Evolutionary conservation across 495 filamentous ascomycete species (phyloP).

Genomic region (Neurospora sp.): DNA sequence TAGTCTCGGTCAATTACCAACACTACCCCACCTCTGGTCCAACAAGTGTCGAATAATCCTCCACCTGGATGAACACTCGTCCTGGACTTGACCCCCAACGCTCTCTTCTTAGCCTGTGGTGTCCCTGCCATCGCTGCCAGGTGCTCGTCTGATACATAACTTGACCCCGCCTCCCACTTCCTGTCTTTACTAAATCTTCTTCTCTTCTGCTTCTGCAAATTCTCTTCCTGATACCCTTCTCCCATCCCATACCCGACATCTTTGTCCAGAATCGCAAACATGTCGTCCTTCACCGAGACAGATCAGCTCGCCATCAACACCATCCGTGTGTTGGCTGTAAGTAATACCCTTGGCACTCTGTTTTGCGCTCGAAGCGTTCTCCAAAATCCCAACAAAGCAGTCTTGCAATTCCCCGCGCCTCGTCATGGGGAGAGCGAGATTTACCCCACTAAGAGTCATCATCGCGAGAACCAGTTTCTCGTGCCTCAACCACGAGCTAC

Average conservation of each 20-base stretch:
- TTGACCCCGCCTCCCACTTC: conserved; percentile 20
- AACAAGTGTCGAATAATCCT: neutral
- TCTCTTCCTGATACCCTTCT: conserved; percentile 20
- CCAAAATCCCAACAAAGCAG: conserved; percentile 37
- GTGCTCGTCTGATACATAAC: conserved; percentile 10
- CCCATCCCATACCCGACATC: conserved; percentile 8
- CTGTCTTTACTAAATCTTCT: conserved; percentile 5
- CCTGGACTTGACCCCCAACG: neutral
- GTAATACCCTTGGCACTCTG: conserved; percentile 21
- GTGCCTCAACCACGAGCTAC: neutral
- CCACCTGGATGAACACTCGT: neutral
- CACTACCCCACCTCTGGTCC: neutral
- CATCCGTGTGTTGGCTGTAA: conserved; percentile 89
- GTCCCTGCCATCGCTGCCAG: neutral
- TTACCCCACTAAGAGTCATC: conserved; percentile 1
- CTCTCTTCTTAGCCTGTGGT: neutral
- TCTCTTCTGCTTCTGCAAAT: conserved; percentile 18
- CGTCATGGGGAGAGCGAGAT: conserved; percentile 3
- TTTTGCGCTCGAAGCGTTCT: conserved; percentile 6
- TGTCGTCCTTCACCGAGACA: conserved; percentile 69
- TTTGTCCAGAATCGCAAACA: conserved; percentile 45
- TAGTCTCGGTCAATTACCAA: neutral
- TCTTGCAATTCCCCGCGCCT: conserved; percentile 7
- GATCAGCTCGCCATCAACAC: conserved; percentile 94
- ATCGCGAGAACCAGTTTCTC: conserved; percentile 2